These are phyloP conservation scores for Cymbopogon flexuosus DNA, from an alignment of 202 grass and related monocot genomes.

Conservation along the genomic window DNA sequence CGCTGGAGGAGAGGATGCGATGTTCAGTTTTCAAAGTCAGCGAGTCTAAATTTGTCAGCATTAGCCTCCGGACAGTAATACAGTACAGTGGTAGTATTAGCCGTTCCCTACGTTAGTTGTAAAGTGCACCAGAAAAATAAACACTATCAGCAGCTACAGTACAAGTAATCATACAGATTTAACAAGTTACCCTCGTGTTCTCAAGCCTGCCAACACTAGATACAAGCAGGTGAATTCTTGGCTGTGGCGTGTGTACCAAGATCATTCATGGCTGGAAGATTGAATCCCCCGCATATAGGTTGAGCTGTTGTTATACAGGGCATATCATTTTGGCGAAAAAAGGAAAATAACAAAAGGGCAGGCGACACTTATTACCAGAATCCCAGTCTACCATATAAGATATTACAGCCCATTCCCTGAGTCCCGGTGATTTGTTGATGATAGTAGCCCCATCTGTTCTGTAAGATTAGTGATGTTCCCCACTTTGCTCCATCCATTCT, in stretches of 20 bases:
- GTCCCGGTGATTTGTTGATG: conserved; percentile 62
- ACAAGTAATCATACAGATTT: conserved; percentile 22
- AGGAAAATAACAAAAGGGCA: conserved; percentile 1
- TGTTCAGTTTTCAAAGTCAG: neutral
- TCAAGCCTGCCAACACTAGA: conserved; percentile 41
- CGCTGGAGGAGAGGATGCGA: neutral
- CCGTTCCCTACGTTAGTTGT: conserved; percentile 2
- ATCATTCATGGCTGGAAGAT: conserved; percentile 10
- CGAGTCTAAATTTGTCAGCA: neutral
- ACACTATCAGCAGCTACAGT: conserved; percentile 15
- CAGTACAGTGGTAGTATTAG: neutral
- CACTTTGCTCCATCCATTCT: conserved; percentile 38
- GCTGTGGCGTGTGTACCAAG: neutral
- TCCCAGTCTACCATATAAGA: neutral
- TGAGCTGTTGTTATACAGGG: neutral
- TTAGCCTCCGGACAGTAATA: neutral
- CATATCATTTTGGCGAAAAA: conserved; percentile 19
- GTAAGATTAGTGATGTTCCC: conserved; percentile 67
- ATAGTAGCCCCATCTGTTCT: conserved; percentile 83
- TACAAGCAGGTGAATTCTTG: conserved; percentile 33
- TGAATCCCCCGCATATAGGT: conserved; percentile 12
- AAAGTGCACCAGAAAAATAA: neutral
- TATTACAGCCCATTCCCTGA: conserved; percentile 31
- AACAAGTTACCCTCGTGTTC: conserved; percentile 12
- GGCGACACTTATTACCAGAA: conserved; percentile 38